Percentiles rank a stretch among this genome's conserved stretches.
Conservation (phyloP, 2,329 filamentous ascomycete genomes). For the Calycina herbarum region DNA sequence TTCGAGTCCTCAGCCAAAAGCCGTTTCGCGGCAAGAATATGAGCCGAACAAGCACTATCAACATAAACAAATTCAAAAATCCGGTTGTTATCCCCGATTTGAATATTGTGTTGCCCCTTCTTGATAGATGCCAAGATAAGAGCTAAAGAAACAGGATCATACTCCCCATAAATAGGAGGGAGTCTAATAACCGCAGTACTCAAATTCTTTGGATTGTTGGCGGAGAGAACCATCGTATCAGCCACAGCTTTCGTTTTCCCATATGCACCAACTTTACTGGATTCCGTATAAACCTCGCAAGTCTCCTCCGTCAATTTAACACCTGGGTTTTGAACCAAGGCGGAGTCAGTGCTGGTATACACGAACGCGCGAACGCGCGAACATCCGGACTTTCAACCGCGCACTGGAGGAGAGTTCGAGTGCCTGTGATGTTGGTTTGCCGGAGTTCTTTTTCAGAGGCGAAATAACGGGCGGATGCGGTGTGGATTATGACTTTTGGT, state of each 20-base stretch:
- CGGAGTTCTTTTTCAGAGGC: conserved; percentile 28
- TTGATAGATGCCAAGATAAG: conserved; percentile 10
- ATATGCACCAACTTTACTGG: conserved; percentile 30
- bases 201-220: conserved; percentile 34
- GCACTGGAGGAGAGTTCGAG: conserved; percentile 32
- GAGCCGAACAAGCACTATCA: conserved; percentile 50
- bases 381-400: conserved; percentile 28
- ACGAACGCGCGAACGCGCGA: conserved; percentile 37
- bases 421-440: conserved; percentile 39
- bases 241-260: conserved; percentile 38
- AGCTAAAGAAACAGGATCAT: conserved; percentile 17
- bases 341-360: conserved; percentile 38
- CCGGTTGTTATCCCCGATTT: conserved; percentile 51
- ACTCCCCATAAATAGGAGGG: conserved; percentile 39
- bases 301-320: conserved; percentile 30
- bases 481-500: conserved; percentile 39
- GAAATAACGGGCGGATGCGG: conserved; percentile 34
- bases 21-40: conserved; percentile 45
- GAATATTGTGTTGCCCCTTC: conserved; percentile 48
- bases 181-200: conserved; percentile 28
- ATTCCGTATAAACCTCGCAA: conserved; percentile 28
- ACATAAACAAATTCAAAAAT: conserved; percentile 55
- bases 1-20: conserved; percentile 6
- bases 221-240: conserved; percentile 35
- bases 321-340: conserved; percentile 34